Conservation (phyloP, 2,329 filamentous ascomycete genomes). For the Amesomyces nigricolor region DNA sequence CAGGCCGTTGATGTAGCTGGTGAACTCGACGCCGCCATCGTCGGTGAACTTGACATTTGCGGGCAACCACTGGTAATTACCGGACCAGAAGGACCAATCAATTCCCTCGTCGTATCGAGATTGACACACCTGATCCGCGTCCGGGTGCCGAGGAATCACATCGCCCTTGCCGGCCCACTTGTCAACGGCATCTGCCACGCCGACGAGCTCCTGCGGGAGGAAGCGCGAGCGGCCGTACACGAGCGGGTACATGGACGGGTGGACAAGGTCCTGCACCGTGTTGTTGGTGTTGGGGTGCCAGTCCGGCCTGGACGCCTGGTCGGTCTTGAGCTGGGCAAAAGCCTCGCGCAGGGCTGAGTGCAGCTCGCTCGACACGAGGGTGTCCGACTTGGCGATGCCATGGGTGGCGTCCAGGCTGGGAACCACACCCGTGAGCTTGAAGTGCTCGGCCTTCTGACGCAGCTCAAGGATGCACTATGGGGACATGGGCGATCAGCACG, state of each 20-base stretch:
- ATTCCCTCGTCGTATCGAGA: neutral
- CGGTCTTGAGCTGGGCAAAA: conserved; percentile 39
- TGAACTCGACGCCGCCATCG: conserved; percentile 31
- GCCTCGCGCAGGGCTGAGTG: conserved; percentile 32
- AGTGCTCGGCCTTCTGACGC: conserved; percentile 6
- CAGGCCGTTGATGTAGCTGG: conserved; percentile 43
- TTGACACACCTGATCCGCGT: neutral
- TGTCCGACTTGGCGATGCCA: conserved; percentile 48
- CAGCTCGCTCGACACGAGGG: conserved; percentile 32
- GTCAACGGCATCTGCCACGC: conserved; percentile 24
- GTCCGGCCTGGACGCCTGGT: conserved; percentile 39
- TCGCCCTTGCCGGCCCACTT: conserved; percentile 27
- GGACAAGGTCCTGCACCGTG: conserved; percentile 52
- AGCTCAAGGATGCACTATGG: conserved; percentile 9
- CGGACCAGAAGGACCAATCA: conserved; percentile 25
- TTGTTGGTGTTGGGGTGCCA: conserved; percentile 51
- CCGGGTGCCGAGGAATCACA: conserved; percentile 7
- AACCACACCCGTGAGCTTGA: neutral
- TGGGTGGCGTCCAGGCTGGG: conserved; percentile 8
- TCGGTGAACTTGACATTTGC: conserved; percentile 32
- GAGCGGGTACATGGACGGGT: conserved; percentile 55
- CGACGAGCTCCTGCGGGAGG: conserved; percentile 31
- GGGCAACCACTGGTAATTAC: conserved; percentile 33
- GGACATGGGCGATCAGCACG: neutral
- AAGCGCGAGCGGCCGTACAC: conserved; percentile 36